Conservation (phyloP, 2,329 filamentous ascomycete species). For the Calonectria montana region DNA sequence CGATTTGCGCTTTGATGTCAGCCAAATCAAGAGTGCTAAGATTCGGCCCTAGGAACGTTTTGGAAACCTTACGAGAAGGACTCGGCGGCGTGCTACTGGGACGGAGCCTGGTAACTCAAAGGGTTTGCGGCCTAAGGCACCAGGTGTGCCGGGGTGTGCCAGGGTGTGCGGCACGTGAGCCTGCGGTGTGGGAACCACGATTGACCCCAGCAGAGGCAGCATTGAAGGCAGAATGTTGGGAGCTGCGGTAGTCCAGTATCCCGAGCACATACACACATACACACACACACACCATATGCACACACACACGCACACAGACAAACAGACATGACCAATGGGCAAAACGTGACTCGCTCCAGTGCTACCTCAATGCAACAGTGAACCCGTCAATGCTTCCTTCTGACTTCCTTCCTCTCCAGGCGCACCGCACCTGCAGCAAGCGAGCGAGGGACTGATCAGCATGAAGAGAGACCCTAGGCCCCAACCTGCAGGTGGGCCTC, state of each 20-base stretch:
- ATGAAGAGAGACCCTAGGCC: slow-evolving; percentile 1
- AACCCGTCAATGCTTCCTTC: neutral
- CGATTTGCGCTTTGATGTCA: neutral
- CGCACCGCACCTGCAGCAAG: neutral
- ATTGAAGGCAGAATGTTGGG: neutral
- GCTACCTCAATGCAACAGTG: neutral
- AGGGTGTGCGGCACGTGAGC: slow-evolving; percentile 14
- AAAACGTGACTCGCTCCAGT: slow-evolving; percentile 3
- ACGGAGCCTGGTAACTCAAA: neutral
- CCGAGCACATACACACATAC: neutral
- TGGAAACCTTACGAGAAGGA: neutral
- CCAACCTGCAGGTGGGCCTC: slow-evolving; percentile 41
- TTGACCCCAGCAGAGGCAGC: neutral
- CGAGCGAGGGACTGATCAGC: slow-evolving; percentile 11
- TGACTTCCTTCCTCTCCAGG: slow-evolving; percentile 15
- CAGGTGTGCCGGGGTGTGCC: neutral
- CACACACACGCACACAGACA: neutral
- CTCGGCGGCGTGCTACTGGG: neutral
- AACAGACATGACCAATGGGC: neutral
- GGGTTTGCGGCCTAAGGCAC: slow-evolving; percentile 10
- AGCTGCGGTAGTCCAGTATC: neutral
- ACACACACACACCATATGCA: neutral
- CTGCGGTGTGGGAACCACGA: neutral
- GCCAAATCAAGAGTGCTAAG: neutral
- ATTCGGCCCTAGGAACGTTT: slow-evolving; percentile 12